Conservation (phyloP, 2,329 filamentous ascomycete genomes). For the Pseudogymnoascus sp. region DNA sequence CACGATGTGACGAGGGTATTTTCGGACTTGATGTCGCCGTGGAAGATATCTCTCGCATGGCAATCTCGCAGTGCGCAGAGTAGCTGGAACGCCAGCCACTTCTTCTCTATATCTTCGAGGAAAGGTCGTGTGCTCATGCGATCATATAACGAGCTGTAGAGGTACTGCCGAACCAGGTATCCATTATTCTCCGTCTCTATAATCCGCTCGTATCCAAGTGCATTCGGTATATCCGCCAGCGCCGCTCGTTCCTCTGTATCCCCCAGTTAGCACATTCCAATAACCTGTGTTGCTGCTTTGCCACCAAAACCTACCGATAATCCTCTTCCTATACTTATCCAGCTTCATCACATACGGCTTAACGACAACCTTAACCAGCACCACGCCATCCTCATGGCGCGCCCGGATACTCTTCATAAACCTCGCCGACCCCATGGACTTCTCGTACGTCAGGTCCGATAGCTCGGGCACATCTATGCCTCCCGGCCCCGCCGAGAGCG, state of each 20-base stretch:
- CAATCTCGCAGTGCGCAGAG: constrained; percentile 88
- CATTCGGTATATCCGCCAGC: constrained; percentile 80
- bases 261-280: constrained; percentile 13
- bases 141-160: constrained; percentile 96
- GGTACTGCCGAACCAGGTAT: constrained; percentile 87
- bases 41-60: constrained; percentile 80
- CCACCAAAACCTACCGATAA: constrained; percentile 54
- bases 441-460: constrained; percentile 83
- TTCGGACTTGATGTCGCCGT: constrained; percentile 98
- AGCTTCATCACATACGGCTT: constrained; percentile 85
- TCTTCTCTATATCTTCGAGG: constrained; percentile 95
- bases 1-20: constrained; percentile 95
- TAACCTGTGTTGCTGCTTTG: neutral
- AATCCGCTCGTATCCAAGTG: constrained; percentile 79
- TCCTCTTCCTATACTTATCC: constrained; percentile 66
- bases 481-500: constrained; percentile 81
- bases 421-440: constrained; percentile 78
- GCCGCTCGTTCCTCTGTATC: constrained; percentile 66
- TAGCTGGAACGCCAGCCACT: constrained; percentile 95
- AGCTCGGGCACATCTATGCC: constrained; percentile 93
- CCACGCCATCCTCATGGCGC: constrained; percentile 79
- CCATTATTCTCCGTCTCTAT: constrained; percentile 88
- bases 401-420: constrained; percentile 97
- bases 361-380: constrained; percentile 88
- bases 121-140: constrained; percentile 94